phyloP scores from a whole-genome alignment of 1,139 yeast genomes.

The Taphrina communis region DNA sequence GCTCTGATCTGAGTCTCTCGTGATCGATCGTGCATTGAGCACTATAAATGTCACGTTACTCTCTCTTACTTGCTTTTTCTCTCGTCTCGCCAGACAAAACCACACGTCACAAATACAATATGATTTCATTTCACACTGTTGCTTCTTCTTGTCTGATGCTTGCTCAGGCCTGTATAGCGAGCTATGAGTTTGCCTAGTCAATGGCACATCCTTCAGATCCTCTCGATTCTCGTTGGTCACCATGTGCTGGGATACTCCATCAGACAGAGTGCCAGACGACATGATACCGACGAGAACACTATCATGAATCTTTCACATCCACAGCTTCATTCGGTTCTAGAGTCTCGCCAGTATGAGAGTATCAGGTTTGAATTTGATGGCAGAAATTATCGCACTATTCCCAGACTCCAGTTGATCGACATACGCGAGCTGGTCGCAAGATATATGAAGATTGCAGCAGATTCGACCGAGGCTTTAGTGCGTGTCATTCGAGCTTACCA shows the following conservation, averaged over 20 bases:
- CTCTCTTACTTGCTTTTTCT: neutral
- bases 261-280: neutral
- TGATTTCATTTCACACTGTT: too few relatives aligned
- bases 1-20: too few relatives aligned
- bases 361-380: neutral
- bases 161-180: neutral
- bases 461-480: constrained; percentile 1
- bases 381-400: neutral
- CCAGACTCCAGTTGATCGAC: neutral
- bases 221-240: neutral
- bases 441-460: neutral
- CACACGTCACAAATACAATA: neutral
- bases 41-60: too few relatives aligned
- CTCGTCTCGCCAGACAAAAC: neutral
- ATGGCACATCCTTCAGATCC: constrained; percentile 1
- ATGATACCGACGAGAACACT: neutral
- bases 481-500: neutral
- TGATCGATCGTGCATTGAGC: too few relatives aligned
- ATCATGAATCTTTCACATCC: neutral
- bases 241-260: neutral
- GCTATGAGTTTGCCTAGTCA: neutral
- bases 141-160: too few relatives aligned
- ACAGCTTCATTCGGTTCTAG: neutral
- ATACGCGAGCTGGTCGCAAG: neutral
- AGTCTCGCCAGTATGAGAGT: neutral